Conservation (phyloP, 2,329 filamentous ascomycete species). For the Phyllosticta capitalensis region DNA sequence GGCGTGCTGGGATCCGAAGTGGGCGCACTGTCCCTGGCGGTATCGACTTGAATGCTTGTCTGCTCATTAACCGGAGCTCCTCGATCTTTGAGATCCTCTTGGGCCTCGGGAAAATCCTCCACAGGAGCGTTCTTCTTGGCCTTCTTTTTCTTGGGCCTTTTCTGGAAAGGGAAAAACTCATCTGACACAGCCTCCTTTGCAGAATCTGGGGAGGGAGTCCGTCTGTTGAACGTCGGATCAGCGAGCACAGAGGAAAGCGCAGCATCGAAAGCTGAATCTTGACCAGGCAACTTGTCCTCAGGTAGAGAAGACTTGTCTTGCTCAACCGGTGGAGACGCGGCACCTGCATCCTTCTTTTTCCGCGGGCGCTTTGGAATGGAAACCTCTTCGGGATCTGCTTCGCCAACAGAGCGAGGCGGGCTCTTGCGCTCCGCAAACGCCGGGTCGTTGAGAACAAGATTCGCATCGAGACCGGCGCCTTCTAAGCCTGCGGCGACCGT, state of each 20-base stretch:
- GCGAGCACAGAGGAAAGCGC: slow-evolving; percentile 30
- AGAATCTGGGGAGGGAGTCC: slow-evolving; percentile 8
- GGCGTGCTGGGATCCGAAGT: not conserved
- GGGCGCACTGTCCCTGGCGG: slow-evolving; percentile 4
- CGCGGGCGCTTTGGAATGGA: slow-evolving; percentile 13
- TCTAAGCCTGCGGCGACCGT: slow-evolving; percentile 37
- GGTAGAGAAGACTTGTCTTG: slow-evolving; percentile 12
- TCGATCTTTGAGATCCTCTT: not conserved
- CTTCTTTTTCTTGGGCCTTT: slow-evolving; percentile 24
- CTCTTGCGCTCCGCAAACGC: slow-evolving; percentile 23
- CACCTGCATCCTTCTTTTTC: slow-evolving; percentile 20
- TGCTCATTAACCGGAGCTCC: not conserved
- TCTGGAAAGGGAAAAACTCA: slow-evolving; percentile 16
- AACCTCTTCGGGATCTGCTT: slow-evolving; percentile 15
- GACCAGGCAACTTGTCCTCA: not conserved
- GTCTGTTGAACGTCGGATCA: slow-evolving; percentile 23
- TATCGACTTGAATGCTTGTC: not conserved
- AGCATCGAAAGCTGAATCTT: slow-evolving; percentile 19
- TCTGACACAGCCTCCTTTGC: slow-evolving; percentile 17
- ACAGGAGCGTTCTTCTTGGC: slow-evolving; percentile 16
- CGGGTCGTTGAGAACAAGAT: slow-evolving; percentile 36
- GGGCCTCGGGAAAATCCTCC: not conserved
- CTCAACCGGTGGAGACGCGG: not conserved
- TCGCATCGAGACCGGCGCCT: slow-evolving; percentile 38
- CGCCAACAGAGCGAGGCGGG: slow-evolving; percentile 21